Evolutionary conservation across 805 yeast species (phyloP).

Genomic region (Spathaspora arborariae): DNA sequence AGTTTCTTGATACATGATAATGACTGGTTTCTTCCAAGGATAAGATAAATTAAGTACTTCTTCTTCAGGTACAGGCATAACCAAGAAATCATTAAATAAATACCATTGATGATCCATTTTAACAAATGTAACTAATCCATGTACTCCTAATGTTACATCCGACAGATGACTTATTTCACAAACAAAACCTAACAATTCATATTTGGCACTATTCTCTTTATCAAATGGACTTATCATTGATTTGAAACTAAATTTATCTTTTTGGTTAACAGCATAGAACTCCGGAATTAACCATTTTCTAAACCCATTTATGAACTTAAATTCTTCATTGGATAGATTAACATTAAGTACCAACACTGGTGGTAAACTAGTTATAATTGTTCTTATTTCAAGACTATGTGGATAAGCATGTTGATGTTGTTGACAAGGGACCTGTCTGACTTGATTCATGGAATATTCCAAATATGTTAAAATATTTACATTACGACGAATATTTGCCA

Average conservation of each 20-base stretch:
- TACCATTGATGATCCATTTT: constrained; percentile 65
- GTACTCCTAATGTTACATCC: constrained; percentile 35
- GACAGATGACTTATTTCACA: constrained; percentile 57
- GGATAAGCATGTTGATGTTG: constrained; percentile 25
- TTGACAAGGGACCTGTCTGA: constrained; percentile 45
- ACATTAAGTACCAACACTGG: constrained; percentile 62
- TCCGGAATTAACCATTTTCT: constrained; percentile 61
- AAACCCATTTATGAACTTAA: constrained; percentile 45
- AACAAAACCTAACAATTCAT: constrained; percentile 65
- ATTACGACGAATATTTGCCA: constrained; percentile 20
- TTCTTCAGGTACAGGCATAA: constrained; percentile 63
- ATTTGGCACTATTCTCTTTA: constrained; percentile 33
- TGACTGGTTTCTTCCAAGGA: constrained; percentile 83
- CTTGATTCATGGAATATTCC: constrained; percentile 57
- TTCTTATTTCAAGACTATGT: constrained; percentile 47
- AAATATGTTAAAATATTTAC: constrained; percentile 48
- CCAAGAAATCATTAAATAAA: constrained; percentile 88
- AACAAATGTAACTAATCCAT: constrained; percentile 59
- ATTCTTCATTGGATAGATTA: constrained; percentile 51
- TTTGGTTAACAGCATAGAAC: constrained; percentile 37
- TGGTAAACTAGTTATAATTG: constrained; percentile 54
- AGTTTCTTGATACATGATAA: constrained; percentile 62
- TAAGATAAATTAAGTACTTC: constrained; percentile 73
- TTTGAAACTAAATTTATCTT: constrained; percentile 32
- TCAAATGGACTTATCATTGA: constrained; percentile 24